Conservation (phyloP, 805 yeast species). For the Ogataea philodendri region DNA sequence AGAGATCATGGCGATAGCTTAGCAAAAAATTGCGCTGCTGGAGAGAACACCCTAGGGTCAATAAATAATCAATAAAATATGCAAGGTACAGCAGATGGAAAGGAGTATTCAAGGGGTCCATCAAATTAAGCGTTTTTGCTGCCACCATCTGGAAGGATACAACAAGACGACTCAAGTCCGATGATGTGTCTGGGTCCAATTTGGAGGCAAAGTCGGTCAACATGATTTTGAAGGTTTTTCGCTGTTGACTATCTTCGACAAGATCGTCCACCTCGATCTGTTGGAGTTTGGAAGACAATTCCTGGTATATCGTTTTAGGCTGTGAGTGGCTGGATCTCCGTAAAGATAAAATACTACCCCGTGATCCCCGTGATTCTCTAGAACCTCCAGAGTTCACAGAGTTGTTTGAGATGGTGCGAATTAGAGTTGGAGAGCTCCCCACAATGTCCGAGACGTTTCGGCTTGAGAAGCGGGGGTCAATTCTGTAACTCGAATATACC, state of each 20-base stretch:
- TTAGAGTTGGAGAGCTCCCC: slow-evolving; percentile 11
- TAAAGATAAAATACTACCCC: slow-evolving; percentile 3
- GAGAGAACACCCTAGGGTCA: slow-evolving; percentile 6
- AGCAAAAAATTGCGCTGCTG: slow-evolving; percentile 10
- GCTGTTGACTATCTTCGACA: slow-evolving; percentile 9
- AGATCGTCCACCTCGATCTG: no score
- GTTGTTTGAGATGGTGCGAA: slow-evolving; percentile 11
- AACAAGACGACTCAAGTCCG: no score
- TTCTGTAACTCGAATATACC: slow-evolving; percentile 20
- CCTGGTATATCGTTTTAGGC: slow-evolving; percentile 14
- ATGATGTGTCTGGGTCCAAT: slow-evolving; percentile 10
- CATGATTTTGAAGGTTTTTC: slow-evolving; percentile 16
- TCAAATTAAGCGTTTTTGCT: slow-evolving; percentile 12
- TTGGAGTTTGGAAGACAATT: slow-evolving; percentile 12
- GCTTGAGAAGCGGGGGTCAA: slow-evolving; percentile 16
- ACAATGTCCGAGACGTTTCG: slow-evolving; percentile 16
- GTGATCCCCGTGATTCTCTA: slow-evolving; percentile 1
- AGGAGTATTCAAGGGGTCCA: slow-evolving; percentile 14
- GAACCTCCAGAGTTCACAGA: slow-evolving; percentile 3
- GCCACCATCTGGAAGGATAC: slow-evolving; percentile 17
- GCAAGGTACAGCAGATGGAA: slow-evolving; percentile 16
- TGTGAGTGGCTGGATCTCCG: slow-evolving; percentile 4
- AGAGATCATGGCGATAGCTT: slow-evolving; percentile 6
- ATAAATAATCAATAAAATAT: slow-evolving; percentile 19
- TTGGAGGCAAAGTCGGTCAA: slow-evolving; percentile 11